phyloP scores from a whole-genome alignment of 2,329 filamentous ascomycete species.

The Aureobasidium sp. region DNA sequence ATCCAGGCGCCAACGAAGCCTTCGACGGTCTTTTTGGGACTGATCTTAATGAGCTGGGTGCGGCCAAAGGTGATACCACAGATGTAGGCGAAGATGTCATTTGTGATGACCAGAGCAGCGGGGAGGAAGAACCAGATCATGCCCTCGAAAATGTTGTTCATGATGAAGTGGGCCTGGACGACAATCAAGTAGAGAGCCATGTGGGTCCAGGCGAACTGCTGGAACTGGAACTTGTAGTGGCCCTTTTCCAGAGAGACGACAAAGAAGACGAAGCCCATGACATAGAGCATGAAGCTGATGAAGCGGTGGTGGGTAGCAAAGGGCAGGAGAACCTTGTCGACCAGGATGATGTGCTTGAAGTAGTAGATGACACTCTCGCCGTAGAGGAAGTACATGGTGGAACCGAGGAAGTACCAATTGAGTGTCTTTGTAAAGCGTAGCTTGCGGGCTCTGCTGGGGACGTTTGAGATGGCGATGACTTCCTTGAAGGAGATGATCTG shows the following conservation, averaged over 20 bases:
- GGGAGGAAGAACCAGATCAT: conserved; percentile 99
- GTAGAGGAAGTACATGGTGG: conserved; percentile 98
- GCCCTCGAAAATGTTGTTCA: conserved; percentile 99
- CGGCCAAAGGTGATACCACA: conserved; percentile 95
- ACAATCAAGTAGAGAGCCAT: conserved; percentile 98
- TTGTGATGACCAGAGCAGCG: conserved; percentile 89
- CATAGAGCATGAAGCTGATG: conserved; percentile 97
- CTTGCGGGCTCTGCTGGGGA: conserved; percentile 82
- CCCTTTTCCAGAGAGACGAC: conserved; percentile 89
- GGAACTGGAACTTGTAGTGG: conserved; percentile 97
- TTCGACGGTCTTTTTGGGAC: conserved; percentile 98
- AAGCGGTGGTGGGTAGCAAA: conserved; percentile 96
- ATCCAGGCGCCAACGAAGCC: conserved; percentile 95
- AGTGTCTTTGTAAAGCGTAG: conserved; percentile 90
- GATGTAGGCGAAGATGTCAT: conserved; percentile 97
- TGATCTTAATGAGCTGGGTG: conserved; percentile 94
- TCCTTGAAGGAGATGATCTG: conserved; percentile 99
- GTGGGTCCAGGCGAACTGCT: conserved; percentile 98
- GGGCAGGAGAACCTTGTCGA: conserved; percentile 85
- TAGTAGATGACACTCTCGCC: conserved; percentile 99
- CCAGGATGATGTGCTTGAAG: conserved; percentile 96
- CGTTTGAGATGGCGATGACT: conserved; percentile 94
- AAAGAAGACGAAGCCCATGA: conserved; percentile 98
- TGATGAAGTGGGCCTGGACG: conserved; percentile 96
- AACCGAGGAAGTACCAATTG: conserved; percentile 99